Evolutionary conservation across 352 stramenopile species (phyloP).

Genomic region (Globisporangium alternatum): DNA sequence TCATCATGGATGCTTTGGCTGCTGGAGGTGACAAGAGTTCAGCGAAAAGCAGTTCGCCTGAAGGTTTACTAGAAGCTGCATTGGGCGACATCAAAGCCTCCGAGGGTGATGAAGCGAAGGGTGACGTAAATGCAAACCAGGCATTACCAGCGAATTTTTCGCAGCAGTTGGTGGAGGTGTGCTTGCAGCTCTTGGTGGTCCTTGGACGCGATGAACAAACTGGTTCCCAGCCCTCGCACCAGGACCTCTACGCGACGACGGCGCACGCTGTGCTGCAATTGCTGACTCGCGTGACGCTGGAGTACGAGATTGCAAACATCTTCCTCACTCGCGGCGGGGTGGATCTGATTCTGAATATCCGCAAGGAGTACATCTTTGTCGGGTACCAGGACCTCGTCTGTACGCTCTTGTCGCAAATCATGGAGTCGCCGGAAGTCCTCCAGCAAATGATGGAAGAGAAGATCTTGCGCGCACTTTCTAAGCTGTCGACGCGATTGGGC

Average conservation of each 20-base stretch:
- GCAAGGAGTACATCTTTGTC: slow-evolving; percentile 39
- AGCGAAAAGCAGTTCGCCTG: background rate
- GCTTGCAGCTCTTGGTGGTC: slow-evolving; percentile 24
- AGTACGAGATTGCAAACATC: slow-evolving; percentile 67
- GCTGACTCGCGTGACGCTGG: slow-evolving; percentile 56
- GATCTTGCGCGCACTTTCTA: slow-evolving; percentile 71
- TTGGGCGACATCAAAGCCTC: background rate
- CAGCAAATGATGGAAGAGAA: slow-evolving; percentile 87
- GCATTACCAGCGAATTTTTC: slow-evolving; percentile 25
- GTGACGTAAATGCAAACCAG: slow-evolving; percentile 16
- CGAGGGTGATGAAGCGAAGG: slow-evolving; percentile 15
- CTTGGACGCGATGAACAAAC: background rate
- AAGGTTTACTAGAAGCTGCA: slow-evolving; percentile 15
- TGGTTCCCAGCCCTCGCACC: background rate
- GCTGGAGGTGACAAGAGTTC: background rate
- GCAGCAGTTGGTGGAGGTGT: slow-evolving; percentile 35
- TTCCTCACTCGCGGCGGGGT: slow-evolving; percentile 54
- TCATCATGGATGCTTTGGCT: slow-evolving; percentile 66
- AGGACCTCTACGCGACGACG: slow-evolving; percentile 25
- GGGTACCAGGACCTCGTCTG: slow-evolving; percentile 78
- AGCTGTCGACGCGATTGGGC: slow-evolving; percentile 69
- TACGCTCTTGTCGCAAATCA: slow-evolving; percentile 60
- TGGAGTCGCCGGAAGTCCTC: slow-evolving; percentile 83
- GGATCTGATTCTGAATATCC: slow-evolving; percentile 57
- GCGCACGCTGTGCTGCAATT: slow-evolving; percentile 78